Evolutionary conservation across 495 filamentous ascomycete genomes (phyloP).

Genomic region (Penicilliopsis zonata): DNA sequence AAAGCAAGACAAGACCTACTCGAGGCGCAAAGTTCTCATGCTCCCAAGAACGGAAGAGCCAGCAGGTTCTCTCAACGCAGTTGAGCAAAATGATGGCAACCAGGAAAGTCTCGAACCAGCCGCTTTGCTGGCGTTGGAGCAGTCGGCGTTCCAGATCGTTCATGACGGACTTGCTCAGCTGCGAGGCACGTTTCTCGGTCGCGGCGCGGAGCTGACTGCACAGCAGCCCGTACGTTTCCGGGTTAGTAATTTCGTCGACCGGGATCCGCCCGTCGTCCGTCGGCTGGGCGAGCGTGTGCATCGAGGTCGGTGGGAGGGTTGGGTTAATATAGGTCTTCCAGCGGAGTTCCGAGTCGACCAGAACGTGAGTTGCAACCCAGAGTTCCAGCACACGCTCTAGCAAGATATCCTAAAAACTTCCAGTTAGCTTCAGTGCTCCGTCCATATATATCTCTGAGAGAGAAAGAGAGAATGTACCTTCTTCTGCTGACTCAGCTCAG

Average conservation of each 20-base stretch:
- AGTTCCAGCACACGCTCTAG: conserved; percentile 59
- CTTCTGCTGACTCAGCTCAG: conserved; percentile 38
- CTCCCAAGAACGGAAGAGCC: conserved; percentile 67
- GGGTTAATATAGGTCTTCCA: conserved; percentile 52
- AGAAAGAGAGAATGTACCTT: conserved; percentile 21
- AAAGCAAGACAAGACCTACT: conserved; percentile 11
- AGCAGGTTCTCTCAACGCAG: conserved; percentile 74
- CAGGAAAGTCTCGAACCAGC: conserved; percentile 64
- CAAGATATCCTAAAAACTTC: conserved; percentile 36
- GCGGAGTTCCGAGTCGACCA: conserved; percentile 51
- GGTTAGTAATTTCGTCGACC: conserved; percentile 30
- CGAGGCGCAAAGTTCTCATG: conserved; percentile 38
- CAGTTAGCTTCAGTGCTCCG: conserved; percentile 5
- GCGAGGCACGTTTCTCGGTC: conserved; percentile 57
- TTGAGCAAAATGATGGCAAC: conserved; percentile 62
- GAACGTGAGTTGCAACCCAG: conserved; percentile 63
- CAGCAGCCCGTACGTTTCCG: conserved; percentile 39
- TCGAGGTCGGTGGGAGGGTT: conserved; percentile 29
- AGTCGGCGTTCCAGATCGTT: conserved; percentile 63
- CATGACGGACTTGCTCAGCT: conserved; percentile 54
- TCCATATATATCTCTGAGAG: neutral
- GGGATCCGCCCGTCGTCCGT: conserved; percentile 32
- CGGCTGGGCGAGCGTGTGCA: conserved; percentile 25
- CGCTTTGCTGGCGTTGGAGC: conserved; percentile 59
- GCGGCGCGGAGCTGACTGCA: conserved; percentile 62